These are phyloP conservation scores for Peribolospora baueri DNA, from an alignment of 768 basidiomycete genomes.

Conservation along the genomic window DNA sequence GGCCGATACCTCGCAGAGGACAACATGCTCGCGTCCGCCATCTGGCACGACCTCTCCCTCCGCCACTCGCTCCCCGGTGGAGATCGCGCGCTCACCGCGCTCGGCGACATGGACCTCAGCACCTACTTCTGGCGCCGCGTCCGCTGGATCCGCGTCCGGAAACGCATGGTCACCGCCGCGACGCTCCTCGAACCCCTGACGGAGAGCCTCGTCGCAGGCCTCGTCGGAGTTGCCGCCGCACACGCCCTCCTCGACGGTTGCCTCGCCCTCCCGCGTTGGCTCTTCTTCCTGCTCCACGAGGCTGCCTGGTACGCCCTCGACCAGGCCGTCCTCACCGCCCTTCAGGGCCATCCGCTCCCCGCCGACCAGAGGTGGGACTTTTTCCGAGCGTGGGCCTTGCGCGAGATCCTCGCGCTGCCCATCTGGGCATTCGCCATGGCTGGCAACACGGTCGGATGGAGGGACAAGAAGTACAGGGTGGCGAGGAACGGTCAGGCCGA, in stretches of 20 bases:
- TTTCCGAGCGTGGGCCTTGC: slow-evolving; percentile 45
- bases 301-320: slow-evolving; percentile 50
- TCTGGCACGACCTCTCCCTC: slow-evolving; percentile 81
- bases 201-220: slow-evolving; percentile 49
- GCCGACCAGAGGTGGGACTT: slow-evolving; percentile 32
- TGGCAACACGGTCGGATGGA: slow-evolving; percentile 65
- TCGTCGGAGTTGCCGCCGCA: slow-evolving; percentile 36
- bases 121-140: slow-evolving; percentile 75
- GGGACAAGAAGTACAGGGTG: slow-evolving; percentile 43
- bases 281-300: slow-evolving; percentile 31
- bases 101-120: slow-evolving; percentile 61
- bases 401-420: slow-evolving; percentile 66
- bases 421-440: slow-evolving; percentile 64
- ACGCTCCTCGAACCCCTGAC: slow-evolving; percentile 82
- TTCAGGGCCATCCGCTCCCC: slow-evolving; percentile 36
- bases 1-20: slow-evolving; percentile 84
- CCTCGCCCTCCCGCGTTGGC: slow-evolving; percentile 23
- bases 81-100: slow-evolving; percentile 67
- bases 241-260: slow-evolving; percentile 26
- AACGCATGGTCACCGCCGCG: slow-evolving; percentile 62
- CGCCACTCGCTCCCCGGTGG: slow-evolving; percentile 61
- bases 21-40: slow-evolving; percentile 76
- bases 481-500: slow-evolving; percentile 46
- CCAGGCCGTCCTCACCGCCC: slow-evolving; percentile 51
- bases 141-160: slow-evolving; percentile 91